phyloP scores from a whole-genome alignment of 805 yeast genomes.

The Spathaspora girioi region DNA sequence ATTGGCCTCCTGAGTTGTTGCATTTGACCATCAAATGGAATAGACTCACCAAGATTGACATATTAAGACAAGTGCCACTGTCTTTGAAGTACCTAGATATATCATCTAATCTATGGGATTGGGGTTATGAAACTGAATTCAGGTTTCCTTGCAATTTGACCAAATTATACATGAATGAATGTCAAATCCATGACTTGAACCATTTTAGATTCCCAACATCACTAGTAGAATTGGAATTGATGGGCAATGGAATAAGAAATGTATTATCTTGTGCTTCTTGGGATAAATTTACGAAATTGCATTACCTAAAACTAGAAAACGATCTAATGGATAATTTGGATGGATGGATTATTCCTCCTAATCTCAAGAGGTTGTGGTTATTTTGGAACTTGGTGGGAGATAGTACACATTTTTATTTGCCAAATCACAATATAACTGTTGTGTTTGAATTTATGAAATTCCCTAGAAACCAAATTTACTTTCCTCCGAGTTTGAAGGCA shows the following conservation, averaged over 20 bases:
- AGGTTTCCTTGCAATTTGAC: too few relatives aligned
- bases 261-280: neutral
- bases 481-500: neutral
- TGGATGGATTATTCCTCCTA: neutral
- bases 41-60: neutral
- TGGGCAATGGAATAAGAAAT: neutral
- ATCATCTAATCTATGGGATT: neutral
- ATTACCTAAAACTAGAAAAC: neutral
- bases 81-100: neutral
- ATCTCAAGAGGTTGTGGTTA: neutral
- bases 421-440: too few relatives aligned
- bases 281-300: neutral
- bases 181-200: neutral
- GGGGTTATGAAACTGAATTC: neutral
- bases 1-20: neutral
- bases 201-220: neutral
- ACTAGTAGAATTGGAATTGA: too few relatives aligned
- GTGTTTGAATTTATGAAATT: neutral
- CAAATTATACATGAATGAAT: neutral
- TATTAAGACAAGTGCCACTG: neutral
- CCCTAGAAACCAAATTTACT: too few relatives aligned
- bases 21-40: too few relatives aligned
- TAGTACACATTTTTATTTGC: too few relatives aligned
- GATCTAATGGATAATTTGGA: too few relatives aligned
- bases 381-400: too few relatives aligned